phyloP scores from a whole-genome alignment of 129 eudicot species.

The Escallonia herrerae region DNA sequence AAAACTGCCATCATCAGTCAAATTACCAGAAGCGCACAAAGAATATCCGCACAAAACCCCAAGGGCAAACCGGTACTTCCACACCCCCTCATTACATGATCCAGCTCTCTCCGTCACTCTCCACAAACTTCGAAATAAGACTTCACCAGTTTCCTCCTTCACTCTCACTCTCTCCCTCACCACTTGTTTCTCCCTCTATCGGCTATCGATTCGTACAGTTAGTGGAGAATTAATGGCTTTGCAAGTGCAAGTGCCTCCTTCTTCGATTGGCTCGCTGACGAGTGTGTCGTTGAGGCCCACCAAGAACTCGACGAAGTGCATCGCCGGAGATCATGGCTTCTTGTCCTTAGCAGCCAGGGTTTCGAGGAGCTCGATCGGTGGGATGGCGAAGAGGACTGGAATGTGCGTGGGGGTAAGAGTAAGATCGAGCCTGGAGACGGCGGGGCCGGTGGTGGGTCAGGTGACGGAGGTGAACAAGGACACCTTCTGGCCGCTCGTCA shows the following conservation, averaged over 20 bases:
- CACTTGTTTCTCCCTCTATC: neutral
- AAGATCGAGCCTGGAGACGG: conserved; percentile 52
- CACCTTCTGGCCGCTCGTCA: conserved; percentile 90
- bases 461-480: conserved; percentile 78
- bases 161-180: no score
- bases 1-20: neutral
- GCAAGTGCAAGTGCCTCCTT: conserved; percentile 40
- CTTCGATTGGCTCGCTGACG: conserved; percentile 11
- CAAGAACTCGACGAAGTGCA: conserved; percentile 13
- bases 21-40: conserved; percentile 25
- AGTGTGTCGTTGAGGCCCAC: conserved; percentile 1
- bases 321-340: conserved; percentile 16
- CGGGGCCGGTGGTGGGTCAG: conserved; percentile 43
- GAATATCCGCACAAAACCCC: conserved; percentile 10
- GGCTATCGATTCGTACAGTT: no score
- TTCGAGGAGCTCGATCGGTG: conserved; percentile 2
- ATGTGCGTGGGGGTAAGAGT: conserved; percentile 24
- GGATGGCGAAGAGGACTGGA: conserved; percentile 14
- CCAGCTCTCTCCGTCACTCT: conserved; percentile 19
- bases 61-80: conserved; percentile 21
- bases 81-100: conserved; percentile 8
- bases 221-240: conserved; percentile 32
- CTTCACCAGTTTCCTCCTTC: no score
- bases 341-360: neutral
- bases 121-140: conserved; percentile 8